phyloP scores from a whole-genome alignment of 352 stramenopile species.

The Globisporangium takayamanum region DNA sequence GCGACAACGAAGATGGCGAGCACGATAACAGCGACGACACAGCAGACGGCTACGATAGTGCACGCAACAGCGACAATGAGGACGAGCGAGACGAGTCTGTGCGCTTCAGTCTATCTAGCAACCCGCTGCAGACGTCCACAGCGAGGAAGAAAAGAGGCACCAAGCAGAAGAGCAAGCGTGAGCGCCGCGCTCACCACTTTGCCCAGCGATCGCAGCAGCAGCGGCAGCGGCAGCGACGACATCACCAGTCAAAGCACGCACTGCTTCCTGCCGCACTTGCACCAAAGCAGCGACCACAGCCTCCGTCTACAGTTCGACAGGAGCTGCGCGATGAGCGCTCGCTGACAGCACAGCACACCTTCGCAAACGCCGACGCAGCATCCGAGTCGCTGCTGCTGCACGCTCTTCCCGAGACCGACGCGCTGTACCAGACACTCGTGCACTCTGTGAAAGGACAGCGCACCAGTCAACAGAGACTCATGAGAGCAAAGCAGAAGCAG shows the following conservation, averaged over 20 bases:
- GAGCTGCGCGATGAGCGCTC: no score
- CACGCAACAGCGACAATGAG: background rate
- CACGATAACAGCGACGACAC: background rate
- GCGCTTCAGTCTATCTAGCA: slow-evolving; percentile 10
- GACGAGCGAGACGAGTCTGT: slow-evolving; percentile 10
- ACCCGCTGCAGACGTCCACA: background rate
- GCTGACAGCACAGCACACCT: no score
- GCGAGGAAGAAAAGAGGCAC: background rate
- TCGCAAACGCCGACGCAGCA: background rate
- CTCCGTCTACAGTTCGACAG: no score
- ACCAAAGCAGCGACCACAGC: background rate
- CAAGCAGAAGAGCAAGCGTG: background rate
- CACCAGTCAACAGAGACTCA: background rate
- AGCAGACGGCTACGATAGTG: background rate
- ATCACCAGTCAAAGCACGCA: background rate
- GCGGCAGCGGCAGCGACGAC: background rate
- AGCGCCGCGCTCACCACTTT: background rate
- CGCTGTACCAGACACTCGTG: slow-evolving; percentile 3
- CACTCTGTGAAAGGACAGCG: background rate
- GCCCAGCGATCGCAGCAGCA: background rate
- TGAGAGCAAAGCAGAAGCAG: slow-evolving; percentile 7
- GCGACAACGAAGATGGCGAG: background rate
- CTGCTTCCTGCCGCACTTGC: background rate
- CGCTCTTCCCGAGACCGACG: background rate
- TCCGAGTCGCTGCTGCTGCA: background rate